These are phyloP conservation scores for Oryza rufipogon DNA, from an alignment of 176 grass and related monocot species.

Conservation along the genomic window DNA sequence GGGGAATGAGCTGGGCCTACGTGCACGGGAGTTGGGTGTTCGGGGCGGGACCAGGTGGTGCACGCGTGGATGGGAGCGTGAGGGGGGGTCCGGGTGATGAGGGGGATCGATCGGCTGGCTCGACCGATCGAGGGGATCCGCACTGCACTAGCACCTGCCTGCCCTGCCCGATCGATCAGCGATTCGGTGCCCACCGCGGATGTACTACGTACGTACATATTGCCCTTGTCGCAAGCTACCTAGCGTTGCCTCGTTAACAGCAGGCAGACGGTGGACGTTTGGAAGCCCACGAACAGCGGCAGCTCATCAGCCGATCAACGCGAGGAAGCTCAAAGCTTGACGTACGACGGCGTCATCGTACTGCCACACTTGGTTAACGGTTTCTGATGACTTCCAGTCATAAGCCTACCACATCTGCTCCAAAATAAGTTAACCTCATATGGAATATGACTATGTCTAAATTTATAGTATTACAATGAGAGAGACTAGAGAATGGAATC, in stretches of 20 bases:
- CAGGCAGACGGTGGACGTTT: not conserved
- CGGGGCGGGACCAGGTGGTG: slow-evolving; percentile 8
- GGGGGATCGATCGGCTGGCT: no score
- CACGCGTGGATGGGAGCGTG: not conserved
- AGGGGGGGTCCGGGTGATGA: no score
- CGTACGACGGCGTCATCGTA: not conserved
- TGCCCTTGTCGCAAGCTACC: not conserved
- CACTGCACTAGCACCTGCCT: not conserved
- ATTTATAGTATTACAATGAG: no score
- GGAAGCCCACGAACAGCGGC: not conserved
- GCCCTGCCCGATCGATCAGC: not conserved
- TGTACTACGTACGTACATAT: not conserved
- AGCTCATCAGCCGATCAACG: no score
- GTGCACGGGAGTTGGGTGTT: slow-evolving; percentile 40
- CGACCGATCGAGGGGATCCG: not conserved
- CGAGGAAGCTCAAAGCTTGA: not conserved
- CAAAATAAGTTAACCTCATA: no score
- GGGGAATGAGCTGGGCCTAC: slow-evolving; percentile 11
- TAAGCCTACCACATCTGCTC: no score
- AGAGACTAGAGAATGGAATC: no score
- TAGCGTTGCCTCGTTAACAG: not conserved
- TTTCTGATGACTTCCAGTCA: not conserved
- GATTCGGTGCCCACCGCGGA: not conserved
- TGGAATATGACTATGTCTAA: no score
- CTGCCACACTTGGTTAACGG: no score